These are phyloP conservation scores for Chrysoporthe deuterocubensis DNA, from an alignment of 2,329 filamentous ascomycete species.

Conservation along the genomic window DNA sequence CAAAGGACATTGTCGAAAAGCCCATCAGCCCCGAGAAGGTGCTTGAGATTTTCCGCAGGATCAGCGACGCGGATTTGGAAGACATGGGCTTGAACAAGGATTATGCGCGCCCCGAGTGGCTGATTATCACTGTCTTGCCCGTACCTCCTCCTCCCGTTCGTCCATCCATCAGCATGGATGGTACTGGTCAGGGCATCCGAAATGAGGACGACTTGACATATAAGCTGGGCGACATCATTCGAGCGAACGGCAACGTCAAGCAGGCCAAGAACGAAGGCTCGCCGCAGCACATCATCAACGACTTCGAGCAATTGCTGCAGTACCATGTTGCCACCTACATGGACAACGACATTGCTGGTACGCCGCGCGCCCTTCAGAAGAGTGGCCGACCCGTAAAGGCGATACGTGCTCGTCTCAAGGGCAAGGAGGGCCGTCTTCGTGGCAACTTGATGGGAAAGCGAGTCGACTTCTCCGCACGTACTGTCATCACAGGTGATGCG, in stretches of 20 bases:
- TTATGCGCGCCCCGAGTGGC: constrained; percentile 97
- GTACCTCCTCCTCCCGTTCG: constrained; percentile 95
- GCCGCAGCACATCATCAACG: constrained; percentile 84
- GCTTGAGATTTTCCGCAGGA: constrained; percentile 83
- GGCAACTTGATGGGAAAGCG: constrained; percentile 99
- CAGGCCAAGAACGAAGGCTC: constrained; percentile 91
- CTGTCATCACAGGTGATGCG: constrained; percentile 98
- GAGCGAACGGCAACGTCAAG: constrained; percentile 92
- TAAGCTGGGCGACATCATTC: constrained; percentile 97
- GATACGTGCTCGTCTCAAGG: constrained; percentile 95
- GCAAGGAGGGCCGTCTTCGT: constrained; percentile 96
- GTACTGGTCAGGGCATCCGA: constrained; percentile 86
- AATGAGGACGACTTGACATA: constrained; percentile 99
- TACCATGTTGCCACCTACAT: constrained; percentile 99
- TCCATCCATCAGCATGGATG: constrained; percentile 96
- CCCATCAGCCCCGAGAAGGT: constrained; percentile 81
- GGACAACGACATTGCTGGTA: constrained; percentile 98
- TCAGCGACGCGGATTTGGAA: constrained; percentile 78
- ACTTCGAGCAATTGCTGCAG: constrained; percentile 90
- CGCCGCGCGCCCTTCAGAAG: constrained; percentile 94
- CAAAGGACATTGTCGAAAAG: constrained; percentile 19
- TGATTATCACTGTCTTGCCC: constrained; percentile 92
- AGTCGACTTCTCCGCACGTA: constrained; percentile 99
- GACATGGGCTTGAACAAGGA: constrained; percentile 92
- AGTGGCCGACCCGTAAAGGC: constrained; percentile 96